phyloP scores from a whole-genome alignment of 768 basidiomycete species.

The Saitozyma sp. region DNA sequence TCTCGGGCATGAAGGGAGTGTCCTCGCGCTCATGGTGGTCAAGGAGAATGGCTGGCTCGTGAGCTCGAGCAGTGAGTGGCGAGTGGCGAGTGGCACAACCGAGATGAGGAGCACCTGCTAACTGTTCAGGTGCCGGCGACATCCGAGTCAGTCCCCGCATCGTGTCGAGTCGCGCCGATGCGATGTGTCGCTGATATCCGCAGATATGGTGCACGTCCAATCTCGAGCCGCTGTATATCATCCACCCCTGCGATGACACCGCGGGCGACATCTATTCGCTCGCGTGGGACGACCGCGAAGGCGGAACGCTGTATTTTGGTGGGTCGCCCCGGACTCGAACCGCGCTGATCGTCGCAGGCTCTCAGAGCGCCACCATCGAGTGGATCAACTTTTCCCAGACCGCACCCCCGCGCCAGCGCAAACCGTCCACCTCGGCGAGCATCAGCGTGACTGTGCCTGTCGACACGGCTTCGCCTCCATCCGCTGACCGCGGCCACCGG shows the following conservation, averaged over 20 bases:
- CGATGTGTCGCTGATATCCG: conserved; percentile 14
- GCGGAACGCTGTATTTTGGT: conserved; percentile 77
- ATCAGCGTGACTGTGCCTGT: conserved; percentile 30
- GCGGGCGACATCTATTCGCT: conserved; percentile 87
- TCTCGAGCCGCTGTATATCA: conserved; percentile 67
- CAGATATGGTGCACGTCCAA: conserved; percentile 80
- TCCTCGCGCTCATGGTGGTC: conserved; percentile 75
- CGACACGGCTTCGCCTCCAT: conserved; percentile 1
- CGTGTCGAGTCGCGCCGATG: neutral
- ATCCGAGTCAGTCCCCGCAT: conserved; percentile 63
- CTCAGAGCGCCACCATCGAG: conserved; percentile 89
- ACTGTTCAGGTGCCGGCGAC: conserved; percentile 73
- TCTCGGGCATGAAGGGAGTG: conserved; percentile 78
- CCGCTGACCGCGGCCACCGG: neutral
- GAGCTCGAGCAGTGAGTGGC: conserved; percentile 73
- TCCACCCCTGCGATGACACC: conserved; percentile 76
- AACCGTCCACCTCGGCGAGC: conserved; percentile 18
- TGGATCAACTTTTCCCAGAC: conserved; percentile 67
- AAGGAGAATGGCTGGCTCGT: conserved; percentile 79
- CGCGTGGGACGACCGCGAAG: conserved; percentile 65
- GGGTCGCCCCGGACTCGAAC: conserved; percentile 3
- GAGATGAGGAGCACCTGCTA: neutral
- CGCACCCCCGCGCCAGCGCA: conserved; percentile 20
- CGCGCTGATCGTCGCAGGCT: conserved; percentile 48
- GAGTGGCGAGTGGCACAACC: neutral